Evolutionary conservation across 805 yeast genomes (phyloP).

Genomic region (Kockiozyma suomiensis): DNA sequence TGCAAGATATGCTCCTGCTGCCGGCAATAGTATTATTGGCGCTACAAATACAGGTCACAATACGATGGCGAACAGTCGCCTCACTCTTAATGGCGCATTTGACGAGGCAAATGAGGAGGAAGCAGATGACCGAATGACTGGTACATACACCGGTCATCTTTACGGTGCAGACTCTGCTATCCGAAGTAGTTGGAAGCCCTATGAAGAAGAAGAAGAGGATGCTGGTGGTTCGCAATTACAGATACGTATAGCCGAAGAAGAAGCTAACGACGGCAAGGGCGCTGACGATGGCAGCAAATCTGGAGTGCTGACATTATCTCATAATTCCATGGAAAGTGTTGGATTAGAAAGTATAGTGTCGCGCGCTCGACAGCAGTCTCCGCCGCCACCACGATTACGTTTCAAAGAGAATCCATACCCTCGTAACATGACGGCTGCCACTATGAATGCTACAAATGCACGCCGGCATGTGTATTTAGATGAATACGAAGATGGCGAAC

Average conservation of each 20-base stretch:
- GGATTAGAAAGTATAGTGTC: slow-evolving; percentile 31
- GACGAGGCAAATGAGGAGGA: slow-evolving; percentile 6
- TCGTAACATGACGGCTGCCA: slow-evolving; percentile 32
- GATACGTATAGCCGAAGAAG: not conserved
- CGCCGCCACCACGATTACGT: slow-evolving; percentile 31
- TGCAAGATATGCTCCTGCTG: not conserved
- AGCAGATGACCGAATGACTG: slow-evolving; percentile 18
- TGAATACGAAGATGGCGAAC: slow-evolving; percentile 4
- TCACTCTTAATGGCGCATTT: not conserved
- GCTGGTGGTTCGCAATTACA: not conserved
- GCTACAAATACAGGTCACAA: slow-evolving; percentile 15
- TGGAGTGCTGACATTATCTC: slow-evolving; percentile 10
- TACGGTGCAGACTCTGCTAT: slow-evolving; percentile 32
- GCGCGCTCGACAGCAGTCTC: slow-evolving; percentile 17
- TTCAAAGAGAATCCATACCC: slow-evolving; percentile 32
- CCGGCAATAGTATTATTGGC: slow-evolving; percentile 9
- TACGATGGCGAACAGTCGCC: slow-evolving; percentile 15
- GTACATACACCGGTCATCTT: slow-evolving; percentile 30
- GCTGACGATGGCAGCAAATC: not conserved
- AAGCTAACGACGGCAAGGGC: not conserved
- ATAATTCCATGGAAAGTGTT: slow-evolving; percentile 32
- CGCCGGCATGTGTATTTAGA: slow-evolving; percentile 12
- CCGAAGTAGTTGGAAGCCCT: slow-evolving; percentile 29
- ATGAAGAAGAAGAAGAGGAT: slow-evolving; percentile 20
- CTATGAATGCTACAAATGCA: slow-evolving; percentile 18